Evolutionary conservation across 345 rosid genomes (phyloP), one percentile per base, ranked within the genome.

Genomic region (Aurinia saxatilis): DNA sequence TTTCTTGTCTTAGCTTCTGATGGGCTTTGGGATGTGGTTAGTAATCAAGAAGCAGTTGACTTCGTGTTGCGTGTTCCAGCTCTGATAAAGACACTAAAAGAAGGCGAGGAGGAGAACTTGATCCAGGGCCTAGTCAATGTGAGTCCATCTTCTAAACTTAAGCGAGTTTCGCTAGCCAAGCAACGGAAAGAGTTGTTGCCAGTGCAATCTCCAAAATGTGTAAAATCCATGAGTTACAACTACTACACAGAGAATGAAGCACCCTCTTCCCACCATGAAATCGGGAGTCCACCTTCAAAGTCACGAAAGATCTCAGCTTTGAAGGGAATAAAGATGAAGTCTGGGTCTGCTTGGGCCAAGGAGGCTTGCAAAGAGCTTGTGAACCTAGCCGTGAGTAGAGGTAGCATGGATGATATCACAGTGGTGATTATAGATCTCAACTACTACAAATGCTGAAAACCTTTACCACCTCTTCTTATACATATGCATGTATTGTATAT

Each of bases 21-120:
- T 82, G 96, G 95, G 19, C 73, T 88, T 12, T 91, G 96, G 96
- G 87, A 81, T 50, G 70, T 81, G 88, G 90, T 88, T 61, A 74
- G 84, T 57, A 76, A 80, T 65, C 96, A 91, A 73, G 95, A 91
- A 73, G 91, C 85, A 6, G 66, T 88, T 52, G 86, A 85, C 60
- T 70, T 63, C 0, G 80, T 87, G 46, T 56, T 58, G 50, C 8
- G 30, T 8, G 50, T 71, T 30, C 68, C 49, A 67, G 72, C 49
- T 33, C 79, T 69, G 49, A 82, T 77, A 73, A 75, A 71, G 68
- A 53, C 44, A 1, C 60, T 35, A 33, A 33, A 27, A 65, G 18
- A 30, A 6, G 67, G 48, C 31, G 31, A 57, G 11, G 76, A 57
- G 1, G 76, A 53, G 70, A 66, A 70, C 16, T 50, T 68, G 42